Base-by-base conservation (phyloP, 2,329 filamentous ascomycete species). In the Rhinocladiella similis region DNA sequence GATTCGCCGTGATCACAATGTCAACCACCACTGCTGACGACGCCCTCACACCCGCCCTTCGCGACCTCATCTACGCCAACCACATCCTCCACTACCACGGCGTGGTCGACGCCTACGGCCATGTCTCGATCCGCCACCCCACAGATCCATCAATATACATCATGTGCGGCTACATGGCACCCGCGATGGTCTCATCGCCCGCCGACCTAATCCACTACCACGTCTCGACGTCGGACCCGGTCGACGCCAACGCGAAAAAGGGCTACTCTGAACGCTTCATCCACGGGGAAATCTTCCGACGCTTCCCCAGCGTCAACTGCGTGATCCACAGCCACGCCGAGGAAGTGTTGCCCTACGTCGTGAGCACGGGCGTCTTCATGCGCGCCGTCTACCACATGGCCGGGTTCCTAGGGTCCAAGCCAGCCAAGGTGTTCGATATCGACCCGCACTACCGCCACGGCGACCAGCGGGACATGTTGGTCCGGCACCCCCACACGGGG, bases 81-180 rank as follows among this genome's bases (percentile, higher is more conserved):
- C 61, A 63, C 64, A 82, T 83, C 49, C 75, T 83, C 1, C 77
- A 82, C 65, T 65, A 78, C 53, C 71, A 82, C 39, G 45, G 46
- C 29, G 72, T 83, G 6, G 65, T 84, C 35, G 81, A 83, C 55
- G 80, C 78, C 1, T 83, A 80, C 63, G 80, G 81, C n/a, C 81
- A 84, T 60, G 70, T 84, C n/a, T 82, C 80, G 2, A 72, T 82
- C 33, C 74, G 81, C 6, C 76, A 80, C 55, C 80, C 80, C 0
- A 53, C 67, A 20, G 75, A 80, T 13, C 65, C 75, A 1, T 66
- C 72, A 2, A 69, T 72, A 47, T 82, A 80, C 67, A 72, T 82
- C 55, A 77, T 83, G 71, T 76, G 77, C 16, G 70, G 71, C 29
- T 74, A 74, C 56, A 67, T 77, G 35, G 75, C 80, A 1, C 79